Evolutionary conservation across 1,139 yeast genomes (phyloP).

Genomic region (Saccharomyces hybrid): DNA sequence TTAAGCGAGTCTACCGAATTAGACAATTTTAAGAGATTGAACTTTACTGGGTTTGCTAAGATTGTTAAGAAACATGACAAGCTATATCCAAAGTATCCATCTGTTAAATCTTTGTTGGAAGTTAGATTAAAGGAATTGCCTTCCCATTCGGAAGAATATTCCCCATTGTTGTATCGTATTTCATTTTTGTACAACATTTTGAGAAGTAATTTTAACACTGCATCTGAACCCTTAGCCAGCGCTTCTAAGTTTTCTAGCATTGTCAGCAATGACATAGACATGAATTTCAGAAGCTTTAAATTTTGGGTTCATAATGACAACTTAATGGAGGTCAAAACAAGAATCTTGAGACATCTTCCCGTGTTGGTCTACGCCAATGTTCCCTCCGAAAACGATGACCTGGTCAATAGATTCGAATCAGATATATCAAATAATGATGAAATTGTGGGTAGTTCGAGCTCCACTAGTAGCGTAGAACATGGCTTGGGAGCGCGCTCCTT

Average conservation of each 20-base stretch:
- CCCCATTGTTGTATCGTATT: conserved; percentile 79
- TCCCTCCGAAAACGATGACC: conserved; percentile 31
- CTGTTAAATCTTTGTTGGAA: conserved; percentile 80
- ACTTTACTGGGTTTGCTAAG: conserved; percentile 90
- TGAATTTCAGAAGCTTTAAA: conserved; percentile 69
- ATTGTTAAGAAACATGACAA: conserved; percentile 96
- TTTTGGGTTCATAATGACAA: conserved; percentile 97
- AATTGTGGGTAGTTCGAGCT: conserved; percentile 26
- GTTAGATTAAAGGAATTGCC: conserved; percentile 85
- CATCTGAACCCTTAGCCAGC: conserved; percentile 27
- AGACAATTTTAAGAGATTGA: conserved; percentile 82
- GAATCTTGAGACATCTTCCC: conserved; percentile 87
- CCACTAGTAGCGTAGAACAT: conserved; percentile 31
- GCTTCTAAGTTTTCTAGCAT: conserved; percentile 29
- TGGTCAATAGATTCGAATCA: conserved; percentile 22
- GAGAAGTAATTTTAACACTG: conserved; percentile 35
- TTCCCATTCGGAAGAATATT: conserved; percentile 89
- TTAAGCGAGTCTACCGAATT: conserved; percentile 73
- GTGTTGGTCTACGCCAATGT: conserved; percentile 65
- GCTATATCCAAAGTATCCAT: conserved; percentile 65
- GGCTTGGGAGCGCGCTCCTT: conserved; percentile 40
- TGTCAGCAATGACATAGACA: conserved; percentile 30
- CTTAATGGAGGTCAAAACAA: conserved; percentile 92
- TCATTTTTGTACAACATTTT: conserved; percentile 74
- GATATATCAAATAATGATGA: conserved; percentile 36